Evolutionary conservation across 2,329 filamentous ascomycete species (phyloP), one percentile per base, ranked within the genome.

Genomic region (Alternaria ventricosa): DNA sequence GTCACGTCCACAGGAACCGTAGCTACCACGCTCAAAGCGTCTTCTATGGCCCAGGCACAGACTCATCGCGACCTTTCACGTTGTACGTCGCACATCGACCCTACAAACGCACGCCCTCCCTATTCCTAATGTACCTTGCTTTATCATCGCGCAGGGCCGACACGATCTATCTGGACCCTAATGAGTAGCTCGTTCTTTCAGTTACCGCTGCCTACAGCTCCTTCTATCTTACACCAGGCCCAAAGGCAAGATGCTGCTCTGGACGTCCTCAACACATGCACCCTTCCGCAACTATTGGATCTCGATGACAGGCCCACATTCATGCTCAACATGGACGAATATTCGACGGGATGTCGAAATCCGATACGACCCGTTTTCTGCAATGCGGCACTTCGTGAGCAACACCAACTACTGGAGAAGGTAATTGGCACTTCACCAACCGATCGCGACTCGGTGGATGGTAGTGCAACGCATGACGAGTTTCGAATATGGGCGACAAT

Each of bases 401-500:
- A 78, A 61, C 69, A 72, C 25, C 68, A 65, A 15, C 65, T 79
- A 54, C 55, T 77, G 55, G 72, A 77, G 51, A 71, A 64, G 46
- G 57, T 79, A 27, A 70, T 60, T 2, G 70, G 71, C 12, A 47
- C 49, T 13, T 28, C 54, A 2, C 50, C 68, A 22, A 60, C 56
- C 18, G 12, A 46, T 41, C 12, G 23, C 6, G 44, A 49, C 3
- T 11, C 15, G 6, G 8, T 25, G 9, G n/a, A 59, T 15, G 25
- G 54, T 12, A 51, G 67, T 10, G 57, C 70, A 28, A 66, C 71
- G 20, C 81, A 82, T 57, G 59, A 72, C 0, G 76, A 79, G 0
- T 85, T 84, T 65, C 78, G 70, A 51, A 65, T 56, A 2, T 85
- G 83, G 83, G 79, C 79, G 0, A 81, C 81, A 0, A 75, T 81